Percentiles rank a stretch among this genome's conserved stretches.
These are phyloP conservation scores for Micractinium sp. DNA, from an alignment of 139 green algal species.

Conservation along the genomic window DNA sequence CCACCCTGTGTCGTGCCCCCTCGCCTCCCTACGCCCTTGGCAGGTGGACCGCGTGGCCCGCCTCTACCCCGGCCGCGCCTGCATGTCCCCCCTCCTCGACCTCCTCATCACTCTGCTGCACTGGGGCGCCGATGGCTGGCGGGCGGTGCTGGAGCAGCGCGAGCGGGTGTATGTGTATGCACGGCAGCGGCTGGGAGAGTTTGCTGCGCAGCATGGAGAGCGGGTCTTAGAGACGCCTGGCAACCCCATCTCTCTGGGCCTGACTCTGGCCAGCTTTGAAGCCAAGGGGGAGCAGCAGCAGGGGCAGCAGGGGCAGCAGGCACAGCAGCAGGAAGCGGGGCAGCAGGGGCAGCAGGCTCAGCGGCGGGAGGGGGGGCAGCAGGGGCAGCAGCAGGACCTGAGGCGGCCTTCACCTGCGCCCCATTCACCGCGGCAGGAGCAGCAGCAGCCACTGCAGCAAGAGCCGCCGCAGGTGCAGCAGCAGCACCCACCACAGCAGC, in stretches of 20 bases:
- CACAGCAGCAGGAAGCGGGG: background rate
- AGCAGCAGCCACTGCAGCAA: too few relatives aligned
- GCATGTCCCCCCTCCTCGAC: conserved; percentile 80
- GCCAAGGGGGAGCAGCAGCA: background rate
- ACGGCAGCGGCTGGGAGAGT: conserved; percentile 34
- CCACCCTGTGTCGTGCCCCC: background rate
- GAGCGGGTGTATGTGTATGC: conserved; percentile 66
- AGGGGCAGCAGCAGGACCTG: background rate
- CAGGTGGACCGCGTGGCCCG: conserved; percentile 79
- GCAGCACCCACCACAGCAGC: background rate
- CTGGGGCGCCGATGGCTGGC: conserved; percentile 72
- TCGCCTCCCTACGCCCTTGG: background rate
- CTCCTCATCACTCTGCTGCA: conserved; percentile 95
- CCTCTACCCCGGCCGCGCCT: conserved; percentile 86
- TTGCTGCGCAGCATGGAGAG: conserved; percentile 67
- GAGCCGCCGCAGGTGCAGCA: background rate
- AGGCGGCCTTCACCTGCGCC: too few relatives aligned
- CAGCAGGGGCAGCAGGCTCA: background rate
- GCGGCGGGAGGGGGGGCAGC: background rate
- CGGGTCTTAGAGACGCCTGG: conserved; percentile 79
- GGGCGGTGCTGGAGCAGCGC: conserved; percentile 67
- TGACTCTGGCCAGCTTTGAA: conserved; percentile 72
- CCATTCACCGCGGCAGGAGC: too few relatives aligned
- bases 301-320: background rate
- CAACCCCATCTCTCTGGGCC: conserved; percentile 92